phyloP scores from a whole-genome alignment of 192 early-diverging fungal genomes.

The Phlyctochytrium bullatum region DNA sequence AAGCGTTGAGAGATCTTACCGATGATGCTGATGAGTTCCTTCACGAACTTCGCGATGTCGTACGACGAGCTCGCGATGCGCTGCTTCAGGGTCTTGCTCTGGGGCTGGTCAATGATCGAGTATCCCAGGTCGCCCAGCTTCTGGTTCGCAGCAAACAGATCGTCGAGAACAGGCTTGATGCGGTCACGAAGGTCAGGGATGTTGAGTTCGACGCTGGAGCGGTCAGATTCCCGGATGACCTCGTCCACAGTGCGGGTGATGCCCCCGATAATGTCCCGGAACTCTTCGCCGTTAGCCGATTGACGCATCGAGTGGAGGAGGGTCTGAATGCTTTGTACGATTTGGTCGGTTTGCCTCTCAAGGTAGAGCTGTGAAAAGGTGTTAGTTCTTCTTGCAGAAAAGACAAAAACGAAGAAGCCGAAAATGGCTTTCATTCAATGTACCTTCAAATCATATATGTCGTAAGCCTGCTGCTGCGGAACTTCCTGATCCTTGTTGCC shows the following conservation, averaged over 20 bases:
- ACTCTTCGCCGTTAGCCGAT: constrained; percentile 44
- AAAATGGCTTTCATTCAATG: not conserved
- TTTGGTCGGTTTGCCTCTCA: constrained; percentile 68
- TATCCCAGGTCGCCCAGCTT: constrained; percentile 59
- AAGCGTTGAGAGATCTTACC: constrained; percentile 32
- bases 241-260: constrained; percentile 61
- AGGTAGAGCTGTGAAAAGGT: constrained; percentile 53
- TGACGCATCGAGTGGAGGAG: constrained; percentile 64
- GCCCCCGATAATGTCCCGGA: constrained; percentile 50
- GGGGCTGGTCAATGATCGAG: constrained; percentile 42
- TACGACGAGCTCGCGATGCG: constrained; percentile 77
- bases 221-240: constrained; percentile 50
- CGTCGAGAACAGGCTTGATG: constrained; percentile 60
- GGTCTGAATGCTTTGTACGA: constrained; percentile 76
- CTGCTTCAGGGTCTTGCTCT: constrained; percentile 71
- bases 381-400: constrained; percentile 13
- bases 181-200: constrained; percentile 34
- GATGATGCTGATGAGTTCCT: constrained; percentile 76
- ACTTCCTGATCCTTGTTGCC: not conserved
- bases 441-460: constrained; percentile 52
- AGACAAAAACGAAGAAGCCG: too few relatives aligned
- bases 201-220: constrained; percentile 43
- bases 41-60: constrained; percentile 88
- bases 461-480: constrained; percentile 13
- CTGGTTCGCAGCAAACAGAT: constrained; percentile 50